These are phyloP conservation scores for Aspergillus pseudoviridinutans DNA, from an alignment of 2,329 filamentous ascomycete genomes.

Conservation along the genomic window DNA sequence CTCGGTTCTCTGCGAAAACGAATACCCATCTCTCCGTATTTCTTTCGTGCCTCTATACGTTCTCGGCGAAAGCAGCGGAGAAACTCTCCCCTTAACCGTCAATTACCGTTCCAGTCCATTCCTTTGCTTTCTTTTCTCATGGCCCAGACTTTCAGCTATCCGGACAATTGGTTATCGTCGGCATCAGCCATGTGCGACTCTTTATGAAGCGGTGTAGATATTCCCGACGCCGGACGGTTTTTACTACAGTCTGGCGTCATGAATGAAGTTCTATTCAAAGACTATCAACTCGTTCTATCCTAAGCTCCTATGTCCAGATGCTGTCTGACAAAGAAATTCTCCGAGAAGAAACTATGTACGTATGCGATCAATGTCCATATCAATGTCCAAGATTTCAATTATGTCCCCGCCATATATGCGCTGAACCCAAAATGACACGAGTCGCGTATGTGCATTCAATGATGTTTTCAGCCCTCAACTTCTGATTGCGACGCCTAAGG, in stretches of 20 bases:
- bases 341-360: background rate
- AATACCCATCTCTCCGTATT: slow-evolving; percentile 20
- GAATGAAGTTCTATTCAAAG: background rate
- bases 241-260: background rate
- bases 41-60: slow-evolving; percentile 20
- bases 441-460: background rate
- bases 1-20: slow-evolving; percentile 8
- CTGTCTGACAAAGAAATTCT: background rate
- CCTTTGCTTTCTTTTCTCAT: slow-evolving; percentile 9
- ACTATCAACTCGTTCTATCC: background rate
- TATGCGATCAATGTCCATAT: background rate
- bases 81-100: slow-evolving; percentile 10
- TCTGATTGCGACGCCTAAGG: background rate
- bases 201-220: background rate
- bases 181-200: background rate
- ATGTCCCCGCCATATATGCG: background rate
- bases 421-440: background rate
- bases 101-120: slow-evolving; percentile 13
- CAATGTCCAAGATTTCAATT: background rate
- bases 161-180: background rate
- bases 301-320: background rate
- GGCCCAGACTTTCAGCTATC: slow-evolving; percentile 9
- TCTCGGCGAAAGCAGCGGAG: slow-evolving; percentile 17
- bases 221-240: background rate
- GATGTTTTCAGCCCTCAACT: background rate